phyloP scores from a whole-genome alignment of 2,329 filamentous ascomycete genomes.

The Kalaharituber pfeilii region DNA sequence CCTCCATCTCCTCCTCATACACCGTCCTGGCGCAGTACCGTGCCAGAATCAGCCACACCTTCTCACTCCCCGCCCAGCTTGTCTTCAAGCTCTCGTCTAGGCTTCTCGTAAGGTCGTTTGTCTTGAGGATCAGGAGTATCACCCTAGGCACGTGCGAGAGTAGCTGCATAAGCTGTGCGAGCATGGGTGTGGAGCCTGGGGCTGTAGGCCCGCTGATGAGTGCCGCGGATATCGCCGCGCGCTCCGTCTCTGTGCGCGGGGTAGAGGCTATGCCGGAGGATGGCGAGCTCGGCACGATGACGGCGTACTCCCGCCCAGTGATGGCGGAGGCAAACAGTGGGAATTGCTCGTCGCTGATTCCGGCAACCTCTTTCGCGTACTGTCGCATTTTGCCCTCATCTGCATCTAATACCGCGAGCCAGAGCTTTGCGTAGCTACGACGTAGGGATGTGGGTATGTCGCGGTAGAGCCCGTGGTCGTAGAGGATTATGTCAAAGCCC shows the following conservation, averaged over 20 bases:
- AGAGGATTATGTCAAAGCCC: slow-evolving; percentile 91
- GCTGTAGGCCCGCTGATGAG: background rate
- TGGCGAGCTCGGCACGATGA: slow-evolving; percentile 40
- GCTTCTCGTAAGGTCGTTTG: slow-evolving; percentile 85
- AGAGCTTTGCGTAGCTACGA: slow-evolving; percentile 85
- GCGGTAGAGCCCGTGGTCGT: slow-evolving; percentile 92
- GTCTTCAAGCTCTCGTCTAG: slow-evolving; percentile 83
- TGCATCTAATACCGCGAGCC: slow-evolving; percentile 85
- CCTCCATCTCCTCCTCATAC: slow-evolving; percentile 42
- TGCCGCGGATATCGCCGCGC: slow-evolving; percentile 62
- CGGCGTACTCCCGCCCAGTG: slow-evolving; percentile 75
- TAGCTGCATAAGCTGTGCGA: slow-evolving; percentile 74
- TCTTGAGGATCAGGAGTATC: slow-evolving; percentile 90
- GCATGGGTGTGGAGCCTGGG: slow-evolving; percentile 49
- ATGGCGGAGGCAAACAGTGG: slow-evolving; percentile 92
- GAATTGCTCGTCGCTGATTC: slow-evolving; percentile 76
- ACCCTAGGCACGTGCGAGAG: slow-evolving; percentile 78
- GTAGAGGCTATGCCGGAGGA: slow-evolving; percentile 30
- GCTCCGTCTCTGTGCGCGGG: slow-evolving; percentile 55
- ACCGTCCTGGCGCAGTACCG: slow-evolving; percentile 51
- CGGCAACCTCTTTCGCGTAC: slow-evolving; percentile 76
- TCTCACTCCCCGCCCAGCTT: slow-evolving; percentile 30
- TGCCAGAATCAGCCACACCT: slow-evolving; percentile 50
- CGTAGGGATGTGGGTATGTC: slow-evolving; percentile 66
- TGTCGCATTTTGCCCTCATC: slow-evolving; percentile 73